Evolutionary conservation across 2,329 filamentous ascomycete species (phyloP), one percentile per base, ranked within the genome.

Genomic region (Akanthomyces lecanii): DNA sequence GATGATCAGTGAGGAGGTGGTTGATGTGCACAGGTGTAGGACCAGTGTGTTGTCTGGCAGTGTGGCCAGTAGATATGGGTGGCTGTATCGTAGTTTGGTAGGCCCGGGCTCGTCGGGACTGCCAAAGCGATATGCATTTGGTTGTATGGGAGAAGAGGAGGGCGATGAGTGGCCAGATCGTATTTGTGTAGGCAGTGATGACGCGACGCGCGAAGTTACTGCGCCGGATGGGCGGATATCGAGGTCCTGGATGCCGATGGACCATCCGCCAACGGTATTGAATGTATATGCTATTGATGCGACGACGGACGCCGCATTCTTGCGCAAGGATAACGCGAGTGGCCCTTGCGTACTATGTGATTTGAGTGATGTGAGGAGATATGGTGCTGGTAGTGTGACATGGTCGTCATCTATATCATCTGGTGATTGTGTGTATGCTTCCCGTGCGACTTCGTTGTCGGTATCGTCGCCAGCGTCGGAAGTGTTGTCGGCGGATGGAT

Each of bases 161-260:
- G 66, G 60, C 18, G 67, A 61, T 5, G 67, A 61, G 44, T 64
- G 53, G 42, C 64, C 63, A 18, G 65, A 64, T 30, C 71, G 68
- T 6, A 70, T 71, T 55, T 69, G 63, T 6, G 71, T 72, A 2
- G 76, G 75, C 3, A 74, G 65, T 16, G 76, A 76, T 55, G 72
- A 74, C 10, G 75, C 75, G 10, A 77, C 69, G 48, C 74, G 71
- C 3, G 76, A 77, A 4, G 71, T 71, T 48, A 76, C 65, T n/a
- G 71, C 69, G 21, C 75, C 73, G 30, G 72, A 68, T 5, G 72
- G 69, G 0, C 71, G 75, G 50, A 96, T 82, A 63, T 89, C 87
- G 50, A 97, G 79, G 73, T 97, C 94, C 73, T 98, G 94, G n/a
- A 98, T 85, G 2, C 92, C 93, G 18, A 97, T 84, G 8, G 90